Conservation (phyloP, 2,329 filamentous ascomycete genomes). For the Rugonectria rugulosa region DNA sequence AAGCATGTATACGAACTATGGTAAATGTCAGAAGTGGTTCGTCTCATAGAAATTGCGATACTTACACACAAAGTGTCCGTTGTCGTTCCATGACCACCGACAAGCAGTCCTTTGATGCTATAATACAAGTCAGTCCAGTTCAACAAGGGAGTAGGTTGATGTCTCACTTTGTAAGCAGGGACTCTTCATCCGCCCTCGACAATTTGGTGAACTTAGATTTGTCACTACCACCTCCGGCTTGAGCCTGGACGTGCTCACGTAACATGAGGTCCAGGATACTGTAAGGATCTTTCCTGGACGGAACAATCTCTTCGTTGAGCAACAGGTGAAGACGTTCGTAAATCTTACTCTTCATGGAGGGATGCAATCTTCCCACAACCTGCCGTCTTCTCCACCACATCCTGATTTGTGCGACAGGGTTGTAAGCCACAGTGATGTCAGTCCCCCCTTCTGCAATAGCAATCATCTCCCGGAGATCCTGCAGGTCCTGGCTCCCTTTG, state of each 20-base stretch:
- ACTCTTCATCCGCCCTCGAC: not conserved
- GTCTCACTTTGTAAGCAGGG: conserved; percentile 9
- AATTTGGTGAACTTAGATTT: not conserved
- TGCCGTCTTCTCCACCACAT: conserved; percentile 13
- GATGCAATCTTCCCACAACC: conserved; percentile 4
- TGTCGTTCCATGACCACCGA: conserved; percentile 26
- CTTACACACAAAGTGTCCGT: conserved; percentile 17
- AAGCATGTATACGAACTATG: conserved; percentile 21
- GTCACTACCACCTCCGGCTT: accelerated
- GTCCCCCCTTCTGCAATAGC: not conserved
- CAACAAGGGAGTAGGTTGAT: not conserved
- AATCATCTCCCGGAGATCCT: conserved; percentile 12
- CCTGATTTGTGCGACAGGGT: conserved; percentile 10
- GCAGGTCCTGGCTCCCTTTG: conserved; percentile 8
- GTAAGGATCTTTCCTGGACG: conserved; percentile 12
- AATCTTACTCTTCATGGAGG: not conserved
- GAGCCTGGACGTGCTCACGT: conserved; percentile 5
- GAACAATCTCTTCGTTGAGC: not conserved
- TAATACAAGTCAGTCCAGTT: not conserved
- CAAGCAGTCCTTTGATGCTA: conserved; percentile 13
- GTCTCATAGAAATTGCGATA: not conserved
- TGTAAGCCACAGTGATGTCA: conserved; percentile 11
- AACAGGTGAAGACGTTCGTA: not conserved
- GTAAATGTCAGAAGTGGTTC: not conserved
- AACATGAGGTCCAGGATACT: conserved; percentile 26